These are phyloP conservation scores for Hanseniaspora osmophila DNA, from an alignment of 805 yeast species.

Conservation along the genomic window DNA sequence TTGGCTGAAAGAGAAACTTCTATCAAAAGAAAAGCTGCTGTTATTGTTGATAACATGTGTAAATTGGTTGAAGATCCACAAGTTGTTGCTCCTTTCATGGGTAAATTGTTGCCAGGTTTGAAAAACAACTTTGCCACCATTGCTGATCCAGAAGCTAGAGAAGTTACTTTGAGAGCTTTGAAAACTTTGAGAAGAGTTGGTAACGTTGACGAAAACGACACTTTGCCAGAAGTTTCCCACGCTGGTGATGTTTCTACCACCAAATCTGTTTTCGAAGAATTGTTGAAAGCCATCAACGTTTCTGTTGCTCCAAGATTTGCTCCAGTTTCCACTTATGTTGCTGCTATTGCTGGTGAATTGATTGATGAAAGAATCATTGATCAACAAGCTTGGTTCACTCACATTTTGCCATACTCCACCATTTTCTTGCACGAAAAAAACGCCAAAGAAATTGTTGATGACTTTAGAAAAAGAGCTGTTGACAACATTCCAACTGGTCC, in stretches of 20 bases:
- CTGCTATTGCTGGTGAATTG: constrained; percentile 97
- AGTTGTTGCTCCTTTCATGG: constrained; percentile 98
- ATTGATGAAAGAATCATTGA: constrained; percentile 95
- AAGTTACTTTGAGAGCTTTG: constrained; percentile 92
- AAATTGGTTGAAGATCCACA: constrained; percentile 99
- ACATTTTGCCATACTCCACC: constrained; percentile 87
- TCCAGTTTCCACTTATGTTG: constrained; percentile 65
- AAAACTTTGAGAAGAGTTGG: constrained; percentile 98
- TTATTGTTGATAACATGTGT: constrained; percentile 99
- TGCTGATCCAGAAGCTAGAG: constrained; percentile 99
- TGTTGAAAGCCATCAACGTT: constrained; percentile 50
- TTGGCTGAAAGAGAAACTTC: constrained; percentile 98
- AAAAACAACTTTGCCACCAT: constrained; percentile 87
- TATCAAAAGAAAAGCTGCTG: constrained; percentile 99
- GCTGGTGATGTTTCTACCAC: constrained; percentile 95
- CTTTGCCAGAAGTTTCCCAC: constrained; percentile 91
- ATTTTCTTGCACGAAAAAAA: constrained; percentile 87
- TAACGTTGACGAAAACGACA: constrained; percentile 81
- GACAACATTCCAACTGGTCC: constrained; percentile 97
- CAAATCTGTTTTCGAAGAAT: constrained; percentile 61
- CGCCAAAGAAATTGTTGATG: constrained; percentile 82
- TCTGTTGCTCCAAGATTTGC: constrained; percentile 64
- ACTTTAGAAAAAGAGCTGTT: constrained; percentile 88
- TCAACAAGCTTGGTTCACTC: constrained; percentile 79
- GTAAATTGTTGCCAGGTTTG: constrained; percentile 88